Evolutionary conservation across 306 rosid genomes (phyloP), one percentile per base, ranked within the genome.

Genomic region (Fragaria iinumae): DNA sequence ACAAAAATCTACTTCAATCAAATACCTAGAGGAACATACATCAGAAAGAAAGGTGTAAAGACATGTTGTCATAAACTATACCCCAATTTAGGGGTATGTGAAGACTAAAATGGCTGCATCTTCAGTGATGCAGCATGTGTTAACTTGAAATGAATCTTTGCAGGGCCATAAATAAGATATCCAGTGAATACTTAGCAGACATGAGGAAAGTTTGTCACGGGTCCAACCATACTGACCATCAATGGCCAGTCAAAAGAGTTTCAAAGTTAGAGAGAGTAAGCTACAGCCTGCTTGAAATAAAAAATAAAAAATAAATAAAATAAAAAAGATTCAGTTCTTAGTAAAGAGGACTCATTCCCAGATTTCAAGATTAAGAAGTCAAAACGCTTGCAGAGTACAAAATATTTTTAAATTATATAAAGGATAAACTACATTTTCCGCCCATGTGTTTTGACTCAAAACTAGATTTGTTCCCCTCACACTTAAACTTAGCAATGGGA

Each of bases 201-300:
- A 18, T 18, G 20, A 53, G 25, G 59, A 53, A 16, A 17, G 53
- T 48, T 3, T 13, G 17, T 18, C 5, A 52, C 75, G 17, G 39
- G 11, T 52, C 44, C 18, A 71, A 71, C 55, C 11, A 71, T 50
- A 11, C 32, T 34, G 13, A 32, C 48, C 48, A 71, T 44, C 57
- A 52, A 6, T 52, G 63, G 11, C 75, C n/a, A 71, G 47, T 43
- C 45, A 71, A 71, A 34, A 71, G 13, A 50, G n/a, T 47, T 41
- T 18, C 45, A 71, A 50, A 71, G 27, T 71, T 11, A 34, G 47
- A 36, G 29, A 44, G 60, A 47, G 41, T 36, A 11, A 2, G 21
- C 57, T 55, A 20, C 60, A 55, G 60, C 60, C 59, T 53, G 59
- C 60, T 47, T 11, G 13, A 47, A 47, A 11, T 47, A 47, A 38